Conservation (phyloP, 371 early-diverging fungal species). For the Conidiobolus incongruus region DNA sequence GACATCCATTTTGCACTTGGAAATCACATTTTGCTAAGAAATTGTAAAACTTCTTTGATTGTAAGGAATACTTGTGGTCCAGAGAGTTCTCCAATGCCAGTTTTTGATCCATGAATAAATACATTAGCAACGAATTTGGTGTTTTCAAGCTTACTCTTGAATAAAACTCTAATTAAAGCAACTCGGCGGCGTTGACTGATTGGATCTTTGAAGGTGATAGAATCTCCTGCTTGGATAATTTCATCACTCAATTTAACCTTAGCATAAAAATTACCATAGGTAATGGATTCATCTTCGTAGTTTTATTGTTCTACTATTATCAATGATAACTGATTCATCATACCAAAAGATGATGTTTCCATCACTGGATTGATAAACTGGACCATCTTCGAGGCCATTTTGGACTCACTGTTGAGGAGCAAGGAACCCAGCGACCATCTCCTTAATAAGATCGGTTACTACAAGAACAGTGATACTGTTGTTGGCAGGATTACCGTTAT, state of each 20-base stretch:
- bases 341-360: background rate
- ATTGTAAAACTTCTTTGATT: constrained; percentile 18
- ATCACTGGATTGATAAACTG: background rate
- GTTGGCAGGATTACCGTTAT: no score
- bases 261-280: constrained; percentile 6
- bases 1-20: constrained; percentile 13
- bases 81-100: constrained; percentile 20
- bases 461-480: no score
- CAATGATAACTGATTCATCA: background rate
- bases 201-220: constrained; percentile 9
- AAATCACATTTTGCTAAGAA: constrained; percentile 11
- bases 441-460: no score
- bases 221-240: constrained; percentile 9
- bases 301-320: constrained; percentile 5
- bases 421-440: no score
- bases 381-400: background rate
- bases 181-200: constrained; percentile 8
- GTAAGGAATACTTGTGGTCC: constrained; percentile 19
- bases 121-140: constrained; percentile 15
- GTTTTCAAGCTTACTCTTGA: constrained; percentile 4
- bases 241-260: constrained; percentile 7
- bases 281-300: background rate
- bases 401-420: background rate
- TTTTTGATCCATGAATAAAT: constrained; percentile 19
- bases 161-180: constrained; percentile 10